Conservation (phyloP, 2,329 filamentous ascomycete species). For the Aspergillus uvarum region DNA sequence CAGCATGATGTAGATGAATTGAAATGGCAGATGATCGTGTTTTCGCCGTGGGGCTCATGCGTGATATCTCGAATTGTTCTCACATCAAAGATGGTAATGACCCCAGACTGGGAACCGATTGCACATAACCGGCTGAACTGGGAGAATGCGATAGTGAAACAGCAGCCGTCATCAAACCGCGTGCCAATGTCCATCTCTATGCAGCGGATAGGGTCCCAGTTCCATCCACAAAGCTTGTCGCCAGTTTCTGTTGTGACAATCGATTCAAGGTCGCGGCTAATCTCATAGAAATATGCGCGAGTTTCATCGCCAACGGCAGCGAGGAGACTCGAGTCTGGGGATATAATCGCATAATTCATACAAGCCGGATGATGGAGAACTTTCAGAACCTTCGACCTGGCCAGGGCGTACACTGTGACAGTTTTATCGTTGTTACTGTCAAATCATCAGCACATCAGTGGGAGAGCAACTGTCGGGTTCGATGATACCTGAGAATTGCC, state of each 20-base stretch:
- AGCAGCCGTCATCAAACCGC: conserved; percentile 43
- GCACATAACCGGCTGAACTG: conserved; percentile 51
- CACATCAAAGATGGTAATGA: conserved; percentile 49
- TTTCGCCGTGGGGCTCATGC: conserved; percentile 30
- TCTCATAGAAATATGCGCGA: conserved; percentile 77
- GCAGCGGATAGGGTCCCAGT: conserved; percentile 42
- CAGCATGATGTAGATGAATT: conserved; percentile 70
- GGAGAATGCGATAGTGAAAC: conserved; percentile 52
- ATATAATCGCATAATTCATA: conserved; percentile 93
- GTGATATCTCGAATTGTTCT: conserved; percentile 28
- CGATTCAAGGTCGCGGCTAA: conserved; percentile 32
- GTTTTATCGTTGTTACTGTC: conserved; percentile 87
- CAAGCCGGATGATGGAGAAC: conserved; percentile 74
- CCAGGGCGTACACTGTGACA: conserved; percentile 77
- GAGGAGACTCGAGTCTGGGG: conserved; percentile 78
- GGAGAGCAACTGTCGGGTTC: conserved; percentile 46
- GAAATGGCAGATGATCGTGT: conserved; percentile 68
- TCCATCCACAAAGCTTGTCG: conserved; percentile 40
- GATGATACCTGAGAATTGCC: conserved; percentile 48
- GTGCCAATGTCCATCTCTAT: conserved; percentile 44
- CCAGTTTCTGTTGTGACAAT: conserved; percentile 30
- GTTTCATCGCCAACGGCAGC: conserved; percentile 86
- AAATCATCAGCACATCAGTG: conserved; percentile 56
- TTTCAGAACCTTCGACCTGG: conserved; percentile 66
- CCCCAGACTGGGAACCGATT: conserved; percentile 51